Conservation (phyloP, 169 alveolate species). For the Eimeria tenella region DNA sequence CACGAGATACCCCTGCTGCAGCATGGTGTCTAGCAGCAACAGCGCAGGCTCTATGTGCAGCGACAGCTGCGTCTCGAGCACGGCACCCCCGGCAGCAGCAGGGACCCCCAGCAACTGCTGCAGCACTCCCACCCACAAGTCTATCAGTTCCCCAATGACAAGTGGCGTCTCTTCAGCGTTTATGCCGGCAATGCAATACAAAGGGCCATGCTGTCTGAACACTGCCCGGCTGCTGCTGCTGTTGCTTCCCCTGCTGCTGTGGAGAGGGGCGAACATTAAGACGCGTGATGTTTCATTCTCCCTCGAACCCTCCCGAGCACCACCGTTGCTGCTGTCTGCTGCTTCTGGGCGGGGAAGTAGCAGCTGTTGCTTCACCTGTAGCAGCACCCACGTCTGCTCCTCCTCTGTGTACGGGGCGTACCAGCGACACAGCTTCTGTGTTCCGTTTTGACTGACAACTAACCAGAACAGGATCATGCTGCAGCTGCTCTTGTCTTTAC, state of each 20-base stretch:
- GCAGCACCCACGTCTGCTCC: not conserved
- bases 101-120: not conserved
- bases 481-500: not conserved
- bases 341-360: not conserved
- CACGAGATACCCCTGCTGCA: slow-evolving; percentile 11
- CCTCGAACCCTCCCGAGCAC: not conserved
- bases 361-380: slow-evolving; percentile 25
- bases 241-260: not conserved
- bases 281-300: not conserved
- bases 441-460: not conserved
- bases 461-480: not conserved
- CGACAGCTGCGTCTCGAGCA: not conserved
- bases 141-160: not conserved
- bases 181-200: not conserved
- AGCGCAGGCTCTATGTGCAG: not conserved
- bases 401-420: not conserved
- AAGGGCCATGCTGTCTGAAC: slow-evolving; percentile 12
- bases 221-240: slow-evolving; percentile 5
- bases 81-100: not conserved
- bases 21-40: not conserved
- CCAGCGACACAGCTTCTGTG: not conserved
- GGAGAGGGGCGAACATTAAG: not conserved
- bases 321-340: not conserved
- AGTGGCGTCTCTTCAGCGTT: not conserved
- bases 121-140: not conserved